Percentiles rank a stretch among this genome's conserved stretches.
Conservation (phyloP, 805 yeast genomes). For the Metschnikowia cerradonensis region DNA sequence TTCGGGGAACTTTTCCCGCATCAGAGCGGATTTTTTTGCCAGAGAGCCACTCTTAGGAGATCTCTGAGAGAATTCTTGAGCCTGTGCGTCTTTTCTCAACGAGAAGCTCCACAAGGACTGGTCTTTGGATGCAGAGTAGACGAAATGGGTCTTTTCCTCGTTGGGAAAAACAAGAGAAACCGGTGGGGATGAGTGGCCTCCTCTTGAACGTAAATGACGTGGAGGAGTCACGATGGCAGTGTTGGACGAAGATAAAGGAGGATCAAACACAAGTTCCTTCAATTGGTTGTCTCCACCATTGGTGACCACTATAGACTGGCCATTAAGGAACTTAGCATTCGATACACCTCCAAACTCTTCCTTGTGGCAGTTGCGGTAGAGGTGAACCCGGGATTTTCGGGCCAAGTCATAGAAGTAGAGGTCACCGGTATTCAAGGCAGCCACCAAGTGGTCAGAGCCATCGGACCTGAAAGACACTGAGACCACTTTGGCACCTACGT, state of each 20-base stretch:
- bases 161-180: constrained; percentile 71
- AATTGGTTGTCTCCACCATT: constrained; percentile 88
- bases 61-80: constrained; percentile 87
- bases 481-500: constrained; percentile 40
- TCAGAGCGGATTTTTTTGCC: constrained; percentile 37
- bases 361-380: constrained; percentile 66
- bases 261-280: constrained; percentile 91
- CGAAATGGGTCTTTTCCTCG: constrained; percentile 69
- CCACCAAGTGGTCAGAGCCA: constrained; percentile 77
- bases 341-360: constrained; percentile 76
- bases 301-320: constrained; percentile 87
- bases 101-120: constrained; percentile 88
- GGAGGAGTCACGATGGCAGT: constrained; percentile 78
- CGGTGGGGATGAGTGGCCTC: constrained; percentile 97
- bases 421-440: constrained; percentile 78
- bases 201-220: constrained; percentile 84
- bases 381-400: constrained; percentile 68
- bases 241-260: constrained; percentile 66
- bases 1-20: constrained; percentile 74
- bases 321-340: constrained; percentile 70
- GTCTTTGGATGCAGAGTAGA: constrained; percentile 85
- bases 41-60: constrained; percentile 31
- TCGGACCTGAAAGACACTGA: constrained; percentile 88
- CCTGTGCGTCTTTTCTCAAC: constrained; percentile 91
- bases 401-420: constrained; percentile 80